Percentiles rank a stretch among this genome's conserved stretches.
These are phyloP conservation scores for Haplographium delicatum DNA, from an alignment of 495 filamentous ascomycete species.

Conservation along the genomic window DNA sequence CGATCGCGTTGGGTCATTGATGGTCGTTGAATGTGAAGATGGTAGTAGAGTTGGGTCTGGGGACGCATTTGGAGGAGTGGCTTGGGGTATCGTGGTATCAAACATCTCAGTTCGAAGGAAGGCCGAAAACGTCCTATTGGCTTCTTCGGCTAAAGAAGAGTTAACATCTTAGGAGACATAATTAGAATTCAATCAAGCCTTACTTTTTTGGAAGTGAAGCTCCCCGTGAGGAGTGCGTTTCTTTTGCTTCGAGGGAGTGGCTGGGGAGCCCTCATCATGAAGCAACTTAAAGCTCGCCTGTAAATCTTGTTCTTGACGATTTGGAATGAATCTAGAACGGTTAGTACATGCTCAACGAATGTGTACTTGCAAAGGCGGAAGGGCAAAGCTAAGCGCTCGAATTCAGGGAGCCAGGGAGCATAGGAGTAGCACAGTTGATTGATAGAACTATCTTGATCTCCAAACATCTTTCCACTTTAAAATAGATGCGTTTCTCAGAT, in stretches of 20 bases:
- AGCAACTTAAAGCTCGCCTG: slow-evolving; percentile 86
- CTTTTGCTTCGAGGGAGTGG: slow-evolving; percentile 79
- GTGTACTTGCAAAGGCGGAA: neutral
- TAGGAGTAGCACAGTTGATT: too few species aligned
- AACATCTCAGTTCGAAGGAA: slow-evolving; percentile 87
- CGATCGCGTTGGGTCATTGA: slow-evolving; percentile 66
- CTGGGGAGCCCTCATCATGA: slow-evolving; percentile 85
- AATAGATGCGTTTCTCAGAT: slow-evolving; percentile 64
- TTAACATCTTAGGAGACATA: slow-evolving; percentile 33
- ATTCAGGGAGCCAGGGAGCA: too few species aligned
- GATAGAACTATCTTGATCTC: too few species aligned
- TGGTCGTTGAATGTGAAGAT: slow-evolving; percentile 48
- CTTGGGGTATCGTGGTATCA: slow-evolving; percentile 80
- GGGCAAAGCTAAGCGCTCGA: neutral
- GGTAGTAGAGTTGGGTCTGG: slow-evolving; percentile 54
- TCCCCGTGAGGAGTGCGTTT: slow-evolving; percentile 85
- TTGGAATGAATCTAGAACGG: slow-evolving; percentile 81
- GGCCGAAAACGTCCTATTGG: slow-evolving; percentile 86
- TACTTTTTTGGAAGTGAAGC: slow-evolving; percentile 90
- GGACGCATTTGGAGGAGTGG: slow-evolving; percentile 59
- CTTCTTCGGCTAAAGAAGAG: slow-evolving; percentile 73
- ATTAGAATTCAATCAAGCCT: slow-evolving; percentile 24
- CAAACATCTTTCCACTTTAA: too few species aligned
- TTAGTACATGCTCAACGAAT: slow-evolving; percentile 1
- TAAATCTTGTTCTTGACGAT: slow-evolving; percentile 87